Conservation (phyloP, 2,329 filamentous ascomycete genomes). For the Byssoonygena ceratinophila region DNA sequence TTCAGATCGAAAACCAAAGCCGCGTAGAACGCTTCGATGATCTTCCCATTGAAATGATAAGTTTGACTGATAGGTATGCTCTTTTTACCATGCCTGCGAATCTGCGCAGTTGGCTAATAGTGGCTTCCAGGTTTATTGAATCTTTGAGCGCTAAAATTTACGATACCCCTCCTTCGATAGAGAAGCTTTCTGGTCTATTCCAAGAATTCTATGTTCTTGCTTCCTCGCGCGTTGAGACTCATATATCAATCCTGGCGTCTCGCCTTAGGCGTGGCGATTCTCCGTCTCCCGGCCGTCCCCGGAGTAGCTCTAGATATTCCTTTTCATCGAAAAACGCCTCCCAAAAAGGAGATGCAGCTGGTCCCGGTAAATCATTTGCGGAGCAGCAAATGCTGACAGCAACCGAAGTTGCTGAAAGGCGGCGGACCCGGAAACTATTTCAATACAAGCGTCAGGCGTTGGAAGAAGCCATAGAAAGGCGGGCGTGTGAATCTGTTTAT, state of each 20-base stretch:
- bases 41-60: constrained; percentile 85
- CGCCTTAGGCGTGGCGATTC: constrained; percentile 60
- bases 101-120: not conserved
- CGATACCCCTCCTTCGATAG: constrained; percentile 69
- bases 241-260: constrained; percentile 69
- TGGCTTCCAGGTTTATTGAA: constrained; percentile 65
- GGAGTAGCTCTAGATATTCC: constrained; percentile 38
- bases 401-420: constrained; percentile 69
- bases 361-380: constrained; percentile 24
- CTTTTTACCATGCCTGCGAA: not conserved
- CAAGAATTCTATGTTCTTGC: constrained; percentile 86
- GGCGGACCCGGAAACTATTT: constrained; percentile 64
- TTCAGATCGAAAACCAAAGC: constrained; percentile 23
- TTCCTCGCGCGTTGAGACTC: constrained; percentile 71
- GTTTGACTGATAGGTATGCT: constrained; percentile 69
- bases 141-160: constrained; percentile 80
- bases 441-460: constrained; percentile 66
- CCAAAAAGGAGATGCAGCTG: constrained; percentile 29
- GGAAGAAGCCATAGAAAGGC: constrained; percentile 84
- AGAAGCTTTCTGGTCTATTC: constrained; percentile 73
- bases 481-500: constrained; percentile 76
- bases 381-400: constrained; percentile 84
- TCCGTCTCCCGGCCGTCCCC: constrained; percentile 43
- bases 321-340: constrained; percentile 46
- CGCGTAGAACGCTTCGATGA: constrained; percentile 65